Conservation (phyloP, 2,329 filamentous ascomycete species). For the Talaromyces albobiverticillius region DNA sequence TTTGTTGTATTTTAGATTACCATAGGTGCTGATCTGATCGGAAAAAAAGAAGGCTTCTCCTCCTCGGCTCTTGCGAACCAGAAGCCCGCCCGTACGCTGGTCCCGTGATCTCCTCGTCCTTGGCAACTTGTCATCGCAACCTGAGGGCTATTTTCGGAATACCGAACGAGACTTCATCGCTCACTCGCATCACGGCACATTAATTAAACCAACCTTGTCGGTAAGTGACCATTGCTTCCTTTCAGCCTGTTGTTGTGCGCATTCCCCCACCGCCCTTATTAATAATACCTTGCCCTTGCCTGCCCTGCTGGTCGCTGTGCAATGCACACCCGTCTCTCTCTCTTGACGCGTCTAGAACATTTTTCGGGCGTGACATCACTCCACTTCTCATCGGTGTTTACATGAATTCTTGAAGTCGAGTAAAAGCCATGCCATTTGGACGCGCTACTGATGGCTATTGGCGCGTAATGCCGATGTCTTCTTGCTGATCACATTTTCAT, state of each 20-base stretch:
- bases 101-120: conserved; percentile 29
- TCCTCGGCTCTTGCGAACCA: not conserved
- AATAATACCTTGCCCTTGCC: conserved; percentile 15
- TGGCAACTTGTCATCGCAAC: conserved; percentile 21
- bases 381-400: conserved; percentile 5
- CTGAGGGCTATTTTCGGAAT: conserved; percentile 36
- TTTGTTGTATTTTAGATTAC: conserved; percentile 1
- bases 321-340: conserved; percentile 11
- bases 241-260: conserved; percentile 1
- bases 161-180: conserved; percentile 28
- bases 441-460: conserved; percentile 9
- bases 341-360: conserved; percentile 26
- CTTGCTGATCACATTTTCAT: conserved; percentile 26
- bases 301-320: too few species aligned
- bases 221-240: conserved; percentile 31
- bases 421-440: not conserved
- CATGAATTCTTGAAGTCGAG: not conserved
- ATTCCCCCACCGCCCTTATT: not conserved
- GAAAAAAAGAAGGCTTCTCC: not conserved
- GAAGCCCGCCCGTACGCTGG: conserved; percentile 2
- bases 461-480: conserved; percentile 9
- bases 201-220: conserved; percentile 40
- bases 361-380: conserved; percentile 15
- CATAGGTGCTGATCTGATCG: conserved; percentile 1
- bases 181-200: conserved; percentile 34